phyloP scores from a whole-genome alignment of 208 protist genomes.

The Acanthamoeba lenticulata region DNA sequence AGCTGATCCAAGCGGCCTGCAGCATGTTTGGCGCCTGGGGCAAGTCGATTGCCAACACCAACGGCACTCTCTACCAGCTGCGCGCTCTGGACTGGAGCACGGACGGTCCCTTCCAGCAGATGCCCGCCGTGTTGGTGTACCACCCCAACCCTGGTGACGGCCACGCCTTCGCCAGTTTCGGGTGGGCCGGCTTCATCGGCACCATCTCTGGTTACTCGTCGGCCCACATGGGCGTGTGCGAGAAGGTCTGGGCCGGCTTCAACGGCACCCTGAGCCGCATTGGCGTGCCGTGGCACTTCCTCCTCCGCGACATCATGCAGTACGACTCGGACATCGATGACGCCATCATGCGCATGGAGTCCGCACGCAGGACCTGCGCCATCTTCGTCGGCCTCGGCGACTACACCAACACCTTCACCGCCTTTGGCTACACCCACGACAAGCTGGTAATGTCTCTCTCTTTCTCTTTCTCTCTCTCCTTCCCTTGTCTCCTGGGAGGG shows the following conservation, averaged over 20 bases:
- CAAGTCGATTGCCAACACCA: constrained; percentile 44
- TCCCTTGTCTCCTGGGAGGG: too few relatives aligned
- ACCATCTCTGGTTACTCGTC: constrained; percentile 66
- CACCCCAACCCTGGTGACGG: constrained; percentile 68
- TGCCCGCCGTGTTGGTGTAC: constrained; percentile 67
- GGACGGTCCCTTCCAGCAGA: constrained; percentile 20
- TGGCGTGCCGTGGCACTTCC: constrained; percentile 73
- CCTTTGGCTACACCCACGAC: constrained; percentile 72
- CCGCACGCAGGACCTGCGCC: constrained; percentile 67
- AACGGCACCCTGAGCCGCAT: constrained; percentile 66
- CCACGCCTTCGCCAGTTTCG: constrained; percentile 62
- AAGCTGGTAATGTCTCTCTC: constrained; percentile 44
- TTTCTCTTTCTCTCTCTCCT: background rate
- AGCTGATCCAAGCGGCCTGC: constrained; percentile 66
- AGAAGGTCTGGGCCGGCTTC: constrained; percentile 67
- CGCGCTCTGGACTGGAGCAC: constrained; percentile 72
- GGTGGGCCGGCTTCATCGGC: constrained; percentile 75
- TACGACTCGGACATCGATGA: constrained; percentile 68
- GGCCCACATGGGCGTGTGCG: constrained; percentile 69
- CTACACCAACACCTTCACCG: constrained; percentile 71
- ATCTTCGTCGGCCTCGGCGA: constrained; percentile 72
- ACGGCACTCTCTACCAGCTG: constrained; percentile 67
- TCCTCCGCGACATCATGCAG: constrained; percentile 73
- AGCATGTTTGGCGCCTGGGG: constrained; percentile 71
- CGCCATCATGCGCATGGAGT: constrained; percentile 67